Evolutionary conservation across 2,329 filamentous ascomycete species (phyloP).

Genomic region (Clonostachys rhizophaga): DNA sequence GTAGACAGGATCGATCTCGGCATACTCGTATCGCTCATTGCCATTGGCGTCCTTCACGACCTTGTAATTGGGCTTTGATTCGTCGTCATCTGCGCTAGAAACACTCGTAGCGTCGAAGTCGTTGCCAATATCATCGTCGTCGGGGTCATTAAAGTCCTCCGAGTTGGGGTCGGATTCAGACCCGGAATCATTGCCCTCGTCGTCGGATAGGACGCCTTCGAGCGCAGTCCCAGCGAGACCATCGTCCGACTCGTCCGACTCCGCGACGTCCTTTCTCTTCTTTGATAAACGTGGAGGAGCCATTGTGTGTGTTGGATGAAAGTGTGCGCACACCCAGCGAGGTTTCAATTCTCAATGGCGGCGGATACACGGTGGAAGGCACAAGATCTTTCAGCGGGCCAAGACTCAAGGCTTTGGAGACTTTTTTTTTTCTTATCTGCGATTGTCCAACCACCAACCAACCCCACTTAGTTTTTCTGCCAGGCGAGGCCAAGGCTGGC

Average conservation of each 20-base stretch:
- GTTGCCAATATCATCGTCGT: conserved; percentile 19
- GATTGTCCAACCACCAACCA: too few species aligned
- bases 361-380: too few species aligned
- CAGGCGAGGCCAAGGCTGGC: too few species aligned
- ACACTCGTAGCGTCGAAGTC: conserved; percentile 11
- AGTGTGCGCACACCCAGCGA: too few species aligned
- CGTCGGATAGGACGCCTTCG: conserved; percentile 49
- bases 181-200: conserved; percentile 46
- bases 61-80: conserved; percentile 40
- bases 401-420: too few species aligned
- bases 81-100: conserved; percentile 27
- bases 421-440: too few species aligned
- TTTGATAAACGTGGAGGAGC: conserved; percentile 5
- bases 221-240: conserved; percentile 49
- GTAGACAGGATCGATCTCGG: conserved; percentile 90
- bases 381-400: too few species aligned
- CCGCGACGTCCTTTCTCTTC: conserved; percentile 61
- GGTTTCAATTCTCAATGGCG: too few species aligned
- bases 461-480: too few species aligned
- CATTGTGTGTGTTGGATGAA: not conserved
- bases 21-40: conserved; percentile 83
- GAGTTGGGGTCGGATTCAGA: conserved; percentile 14
- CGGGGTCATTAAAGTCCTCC: conserved; percentile 24
- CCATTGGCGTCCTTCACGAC: conserved; percentile 82
- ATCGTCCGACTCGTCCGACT: conserved; percentile 55